Conservation (phyloP, 805 yeast species). For the Saturnispora diversa region DNA sequence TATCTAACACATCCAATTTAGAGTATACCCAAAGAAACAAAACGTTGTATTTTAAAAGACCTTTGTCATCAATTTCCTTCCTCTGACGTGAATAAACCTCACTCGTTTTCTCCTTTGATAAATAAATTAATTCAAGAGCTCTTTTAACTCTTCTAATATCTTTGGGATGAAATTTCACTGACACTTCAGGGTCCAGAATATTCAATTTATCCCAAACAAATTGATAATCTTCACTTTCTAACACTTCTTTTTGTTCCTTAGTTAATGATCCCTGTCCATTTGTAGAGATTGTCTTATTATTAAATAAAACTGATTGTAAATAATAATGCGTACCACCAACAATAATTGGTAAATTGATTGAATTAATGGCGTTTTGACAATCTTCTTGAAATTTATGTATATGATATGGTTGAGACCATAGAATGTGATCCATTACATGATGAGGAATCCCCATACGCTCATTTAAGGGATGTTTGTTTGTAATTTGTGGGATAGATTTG, state of each 20-base stretch:
- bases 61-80: conserved; percentile 30
- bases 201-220: conserved; percentile 40
- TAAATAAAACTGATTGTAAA: conserved; percentile 66
- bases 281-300: conserved; percentile 48
- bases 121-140: conserved; percentile 70
- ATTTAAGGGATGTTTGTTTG: conserved; percentile 82
- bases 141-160: conserved; percentile 72
- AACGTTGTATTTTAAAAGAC: conserved; percentile 49
- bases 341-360: conserved; percentile 74
- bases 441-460: conserved; percentile 74
- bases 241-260: conserved; percentile 31
- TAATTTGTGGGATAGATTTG: conserved; percentile 58
- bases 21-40: conserved; percentile 80
- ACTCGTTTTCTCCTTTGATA: conserved; percentile 62
- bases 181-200: conserved; percentile 59
- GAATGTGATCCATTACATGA: conserved; percentile 79
- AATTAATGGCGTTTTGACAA: conserved; percentile 54
- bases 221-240: conserved; percentile 52
- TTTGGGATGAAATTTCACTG: conserved; percentile 84
- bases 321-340: conserved; percentile 98
- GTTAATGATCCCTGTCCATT: conserved; percentile 22
- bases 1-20: conserved; percentile 46
- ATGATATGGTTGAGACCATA: conserved; percentile 74
- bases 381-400: conserved; percentile 73
- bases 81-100: conserved; percentile 60